Evolutionary conservation across 441 rosid genomes (phyloP), one percentile per base, ranked within the genome.

Genomic region (Brassica balearica): DNA sequence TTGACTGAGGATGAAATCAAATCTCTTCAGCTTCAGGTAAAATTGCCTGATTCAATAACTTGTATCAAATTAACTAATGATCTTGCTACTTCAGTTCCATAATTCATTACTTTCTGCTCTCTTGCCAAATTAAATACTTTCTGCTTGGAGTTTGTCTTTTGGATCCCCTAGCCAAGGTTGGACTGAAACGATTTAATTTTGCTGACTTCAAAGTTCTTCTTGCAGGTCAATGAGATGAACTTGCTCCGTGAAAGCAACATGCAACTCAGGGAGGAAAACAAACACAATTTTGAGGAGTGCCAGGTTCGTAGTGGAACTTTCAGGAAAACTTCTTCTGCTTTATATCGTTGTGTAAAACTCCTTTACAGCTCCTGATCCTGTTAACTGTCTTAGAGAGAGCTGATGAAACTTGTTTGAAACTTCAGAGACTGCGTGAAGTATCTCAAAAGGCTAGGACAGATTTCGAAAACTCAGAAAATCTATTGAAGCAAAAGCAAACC

Each of bases 191-290:
- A 6, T 51, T 70, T 65, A 65, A 15, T 25, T 70, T 60, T 59
- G 58, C 74, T 78, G 66, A 78, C 71, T 65, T 74, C 29, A 38
- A 27, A 25, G 65, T 74, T 72, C 65, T 65, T 53, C 63, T 73
- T 82, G 66, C 88, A 96, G 99, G 90, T 93, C 72, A 86, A 90
- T 83, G 99, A 96, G 85, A 85, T 93, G 86, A 94, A 86, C 84
- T 84, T 94, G 80, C 94, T 96, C 79, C 98, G 98, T 34, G 99
- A 94, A 87, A 96, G 97, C 87, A 94, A 96, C 78, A 74, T 90
- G 85, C 99, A 96, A 79, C 93, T 96, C 72, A 90, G 98, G 81
- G 99, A 94, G 80, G 99, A 96, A 88, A 96, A 94, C 84, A 94
- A 88, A 85, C 91, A 96, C 83, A 96, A 93, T 88, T 94, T 96